Base-by-base conservation (phyloP, 2,329 filamentous ascomycete genomes). In the Aspergillus candidus region DNA sequence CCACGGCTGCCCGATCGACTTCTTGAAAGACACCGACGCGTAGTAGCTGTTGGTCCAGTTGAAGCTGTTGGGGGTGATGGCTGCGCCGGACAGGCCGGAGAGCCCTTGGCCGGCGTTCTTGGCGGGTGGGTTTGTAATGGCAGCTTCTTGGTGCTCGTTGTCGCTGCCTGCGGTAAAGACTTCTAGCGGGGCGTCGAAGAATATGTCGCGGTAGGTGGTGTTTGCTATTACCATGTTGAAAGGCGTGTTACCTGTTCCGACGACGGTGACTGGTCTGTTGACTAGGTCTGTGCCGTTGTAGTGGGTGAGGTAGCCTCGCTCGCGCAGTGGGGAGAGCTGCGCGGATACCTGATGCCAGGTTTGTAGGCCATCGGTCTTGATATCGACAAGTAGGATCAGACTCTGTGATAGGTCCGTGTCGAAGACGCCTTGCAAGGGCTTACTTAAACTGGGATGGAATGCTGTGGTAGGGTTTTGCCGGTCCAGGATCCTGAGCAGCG, bases 1-100 rank as follows among this genome's bases (percentile, higher is more conserved):
- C 74, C 75, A 78, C 6, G 71, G 65, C 40, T 59, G 62, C 1
- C 73, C 77, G 29, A 81, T 67, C 6, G 71, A 61, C 6, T 61
- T 57, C 11, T 60, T 66, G 56, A 80, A 79, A 4, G 73, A 74
- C 7, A 73, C 70, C 4, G 72, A 76, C 12, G 78, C 78, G 58
- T 80, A 81, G 64, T 75, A 79, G 17, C 75, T 78, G 52, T 79
- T 81, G 11, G 69, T 68, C 6, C 56, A 39, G 51, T 72, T 67
- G 63, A 74, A 77, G 0, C 61, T 60, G 50, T 70, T 66, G 22
- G 70, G 64, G 2, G 55, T 56, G 29, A 68, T 65, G 3, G 59
- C 48, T 2, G 55, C 57, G 4, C 56, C 54, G 1, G 62, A 54
- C 34, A 68, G 66, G 40, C 69, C 69, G 40, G 71, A 67, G 12